Evolutionary conservation across 1,284 basidiomycete species (phyloP).

Genomic region (Rhodotorula sp.): DNA sequence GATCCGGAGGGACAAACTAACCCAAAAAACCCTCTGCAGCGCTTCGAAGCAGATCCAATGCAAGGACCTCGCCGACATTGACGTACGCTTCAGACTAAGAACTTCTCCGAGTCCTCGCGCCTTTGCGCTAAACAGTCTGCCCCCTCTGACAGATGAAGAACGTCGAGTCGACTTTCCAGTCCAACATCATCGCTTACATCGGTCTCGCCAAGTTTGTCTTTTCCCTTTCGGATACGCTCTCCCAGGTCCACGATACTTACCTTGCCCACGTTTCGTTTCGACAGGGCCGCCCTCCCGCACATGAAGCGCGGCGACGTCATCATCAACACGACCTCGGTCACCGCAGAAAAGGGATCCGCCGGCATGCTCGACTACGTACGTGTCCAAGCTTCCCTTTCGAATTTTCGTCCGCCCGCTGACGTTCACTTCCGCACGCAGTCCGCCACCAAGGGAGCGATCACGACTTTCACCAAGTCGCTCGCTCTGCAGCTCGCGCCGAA

Average conservation of each 20-base stretch:
- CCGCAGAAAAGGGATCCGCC: slow-evolving; percentile 55
- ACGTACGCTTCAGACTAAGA: slow-evolving; percentile 46
- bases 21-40: neutral
- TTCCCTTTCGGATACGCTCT: no score
- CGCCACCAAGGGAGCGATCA: slow-evolving; percentile 58
- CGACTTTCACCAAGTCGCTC: slow-evolving; percentile 53
- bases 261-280: slow-evolving; percentile 53
- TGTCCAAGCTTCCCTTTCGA: neutral
- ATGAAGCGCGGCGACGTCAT: slow-evolving; percentile 62
- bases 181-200: slow-evolving; percentile 63
- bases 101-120: no score
- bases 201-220: slow-evolving; percentile 54
- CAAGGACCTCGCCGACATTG: slow-evolving; percentile 54
- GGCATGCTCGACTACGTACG: neutral
- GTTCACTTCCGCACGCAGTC: slow-evolving; percentile 39
- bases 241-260: neutral
- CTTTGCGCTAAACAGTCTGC: neutral
- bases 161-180: slow-evolving; percentile 59
- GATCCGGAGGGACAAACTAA: neutral
- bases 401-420: no score
- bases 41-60: slow-evolving; percentile 54
- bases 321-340: slow-evolving; percentile 65
- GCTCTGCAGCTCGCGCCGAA: slow-evolving; percentile 60
- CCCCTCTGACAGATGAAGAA: slow-evolving; percentile 2
- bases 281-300: slow-evolving; percentile 60